A percentile compares a stretch with the other conserved stretches of the same genome.
Evolutionary conservation across 2,329 filamentous ascomycete species (phyloP).

Genomic region (Beauveria medogensis): DNA sequence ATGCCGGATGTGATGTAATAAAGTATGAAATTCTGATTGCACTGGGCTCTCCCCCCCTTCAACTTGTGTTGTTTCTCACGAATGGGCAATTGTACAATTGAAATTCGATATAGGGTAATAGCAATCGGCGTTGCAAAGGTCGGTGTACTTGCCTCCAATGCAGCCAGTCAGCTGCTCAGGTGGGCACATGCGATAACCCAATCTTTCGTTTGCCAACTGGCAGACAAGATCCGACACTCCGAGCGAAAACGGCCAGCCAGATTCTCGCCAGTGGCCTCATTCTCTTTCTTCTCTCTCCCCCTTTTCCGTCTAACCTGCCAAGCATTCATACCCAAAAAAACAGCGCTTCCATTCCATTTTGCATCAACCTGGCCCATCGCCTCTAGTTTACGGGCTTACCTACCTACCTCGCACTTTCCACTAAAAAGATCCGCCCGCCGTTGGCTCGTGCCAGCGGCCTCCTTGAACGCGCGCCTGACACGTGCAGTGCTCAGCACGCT

Average conservation of each 20-base stretch:
- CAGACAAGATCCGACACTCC: neutral
- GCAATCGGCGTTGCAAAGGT: no score
- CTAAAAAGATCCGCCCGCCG: constrained; percentile 1
- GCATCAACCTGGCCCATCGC: neutral
- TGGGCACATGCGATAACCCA: neutral
- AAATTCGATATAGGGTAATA: no score
- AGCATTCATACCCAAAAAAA: neutral
- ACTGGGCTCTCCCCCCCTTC: no score
- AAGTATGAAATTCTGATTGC: no score
- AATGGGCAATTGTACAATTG: no score
- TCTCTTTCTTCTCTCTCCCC: neutral
- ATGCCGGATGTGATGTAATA: no score
- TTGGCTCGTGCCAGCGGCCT: neutral
- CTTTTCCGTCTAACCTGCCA: neutral
- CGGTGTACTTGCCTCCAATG: neutral
- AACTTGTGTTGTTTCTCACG: no score
- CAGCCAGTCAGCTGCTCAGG: neutral
- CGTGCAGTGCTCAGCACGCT: neutral
- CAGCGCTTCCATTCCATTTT: neutral
- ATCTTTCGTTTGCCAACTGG: neutral
- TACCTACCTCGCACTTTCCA: neutral
- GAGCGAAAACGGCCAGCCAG: neutral
- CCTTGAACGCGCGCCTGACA: neutral
- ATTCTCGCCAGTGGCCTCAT: constrained; percentile 4
- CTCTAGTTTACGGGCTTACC: no score